These are phyloP conservation scores for Phytopythium mirpurense DNA, from an alignment of 352 stramenopile genomes.

Conservation along the genomic window DNA sequence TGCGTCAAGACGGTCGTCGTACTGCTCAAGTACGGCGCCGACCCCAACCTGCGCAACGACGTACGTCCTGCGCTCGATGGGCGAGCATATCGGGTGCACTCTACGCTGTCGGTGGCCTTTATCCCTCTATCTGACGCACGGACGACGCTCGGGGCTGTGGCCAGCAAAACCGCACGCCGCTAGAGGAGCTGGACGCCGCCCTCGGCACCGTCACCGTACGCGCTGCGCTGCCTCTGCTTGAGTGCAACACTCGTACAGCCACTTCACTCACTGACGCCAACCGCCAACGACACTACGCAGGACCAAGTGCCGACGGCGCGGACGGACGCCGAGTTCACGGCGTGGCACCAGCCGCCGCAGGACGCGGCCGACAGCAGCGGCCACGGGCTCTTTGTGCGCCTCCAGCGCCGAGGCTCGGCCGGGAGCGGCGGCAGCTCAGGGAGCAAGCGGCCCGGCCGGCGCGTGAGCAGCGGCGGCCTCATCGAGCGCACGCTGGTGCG, in stretches of 20 bases:
- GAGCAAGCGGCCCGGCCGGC: not conserved
- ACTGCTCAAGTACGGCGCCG: slow-evolving; percentile 53
- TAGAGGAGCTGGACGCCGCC: slow-evolving; percentile 49
- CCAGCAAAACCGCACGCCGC: slow-evolving; percentile 61
- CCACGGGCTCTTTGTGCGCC: not conserved
- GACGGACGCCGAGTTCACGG: slow-evolving; percentile 3
- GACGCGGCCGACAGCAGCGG: not conserved
- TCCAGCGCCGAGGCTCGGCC: not conserved
- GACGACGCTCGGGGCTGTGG: not conserved
- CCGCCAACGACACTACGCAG: no score
- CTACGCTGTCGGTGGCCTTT: no score
- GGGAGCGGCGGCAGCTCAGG: not conserved
- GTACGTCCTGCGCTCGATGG: slow-evolving; percentile 13
- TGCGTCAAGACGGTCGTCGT: slow-evolving; percentile 51
- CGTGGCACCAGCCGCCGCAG: slow-evolving; percentile 5
- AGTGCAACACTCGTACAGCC: no score
- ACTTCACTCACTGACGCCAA: no score
- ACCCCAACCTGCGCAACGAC: slow-evolving; percentile 57
- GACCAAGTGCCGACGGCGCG: slow-evolving; percentile 2
- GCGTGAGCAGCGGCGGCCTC: not conserved
- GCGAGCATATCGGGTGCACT: no score
- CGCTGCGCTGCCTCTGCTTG: no score
- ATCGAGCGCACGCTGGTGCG: slow-evolving; percentile 2
- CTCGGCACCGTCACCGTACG: slow-evolving; percentile 26
- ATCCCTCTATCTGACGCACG: no score